phyloP scores from a whole-genome alignment of 768 basidiomycete species.

The Multifurca ochricompacta region DNA sequence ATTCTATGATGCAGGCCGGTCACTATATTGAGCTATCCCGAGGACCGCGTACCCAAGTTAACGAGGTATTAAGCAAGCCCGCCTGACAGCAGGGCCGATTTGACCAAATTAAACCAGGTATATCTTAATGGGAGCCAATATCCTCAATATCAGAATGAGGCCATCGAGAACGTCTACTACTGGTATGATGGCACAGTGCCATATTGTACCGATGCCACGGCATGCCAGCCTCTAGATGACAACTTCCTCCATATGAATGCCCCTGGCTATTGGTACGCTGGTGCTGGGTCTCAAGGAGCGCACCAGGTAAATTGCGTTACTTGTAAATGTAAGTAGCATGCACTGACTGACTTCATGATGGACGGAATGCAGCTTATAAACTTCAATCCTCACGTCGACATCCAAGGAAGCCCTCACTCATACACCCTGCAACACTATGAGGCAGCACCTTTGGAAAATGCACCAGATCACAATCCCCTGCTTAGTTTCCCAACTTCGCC shows the following conservation, averaged over 20 bases:
- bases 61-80: slow-evolving; percentile 3
- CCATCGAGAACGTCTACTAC: slow-evolving; percentile 12
- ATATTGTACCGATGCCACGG: slow-evolving; percentile 8
- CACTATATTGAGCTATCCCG: neutral
- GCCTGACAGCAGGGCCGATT: slow-evolving; percentile 7
- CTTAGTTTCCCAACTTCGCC: neutral
- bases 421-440: slow-evolving; percentile 1
- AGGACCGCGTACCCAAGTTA: neutral
- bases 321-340: neutral
- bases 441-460: neutral
- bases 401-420: neutral
- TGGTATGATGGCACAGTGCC: slow-evolving; percentile 16
- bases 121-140: slow-evolving; percentile 2
- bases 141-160: slow-evolving; percentile 4
- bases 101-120: slow-evolving; percentile 14
- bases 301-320: neutral
- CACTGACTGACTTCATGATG: neutral
- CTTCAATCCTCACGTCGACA: neutral
- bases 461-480: neutral
- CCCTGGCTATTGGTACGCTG: neutral
- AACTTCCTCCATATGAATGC: neutral
- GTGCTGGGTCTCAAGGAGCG: neutral
- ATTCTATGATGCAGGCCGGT: neutral
- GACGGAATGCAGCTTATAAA: neutral
- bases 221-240: slow-evolving; percentile 11